phyloP scores from a whole-genome alignment of 164 flowering plant species.

The Akebia trifoliata region DNA sequence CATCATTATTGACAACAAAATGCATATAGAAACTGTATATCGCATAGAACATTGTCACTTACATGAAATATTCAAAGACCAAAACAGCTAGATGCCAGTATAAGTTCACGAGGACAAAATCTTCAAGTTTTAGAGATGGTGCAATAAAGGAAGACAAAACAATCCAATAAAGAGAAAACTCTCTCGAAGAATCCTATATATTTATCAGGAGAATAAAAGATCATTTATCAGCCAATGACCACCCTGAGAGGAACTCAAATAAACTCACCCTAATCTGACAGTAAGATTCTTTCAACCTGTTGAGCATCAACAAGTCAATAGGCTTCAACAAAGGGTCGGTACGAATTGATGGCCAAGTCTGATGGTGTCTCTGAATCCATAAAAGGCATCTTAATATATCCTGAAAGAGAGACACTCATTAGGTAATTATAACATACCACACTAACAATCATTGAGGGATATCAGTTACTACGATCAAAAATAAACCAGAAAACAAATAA shows the following conservation, averaged over 20 bases:
- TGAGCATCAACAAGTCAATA: constrained; percentile 78
- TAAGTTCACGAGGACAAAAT: not conserved
- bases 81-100: not conserved
- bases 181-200: too few relatives aligned
- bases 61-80: not conserved
- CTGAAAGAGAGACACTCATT: constrained; percentile 31
- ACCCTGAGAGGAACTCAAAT: not conserved
- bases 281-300: constrained; percentile 75
- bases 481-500: not conserved
- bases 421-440: not conserved
- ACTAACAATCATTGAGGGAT: not conserved
- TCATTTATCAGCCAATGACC: not conserved
- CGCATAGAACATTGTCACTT: not conserved
- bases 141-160: not conserved
- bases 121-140: not conserved
- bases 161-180: not conserved
- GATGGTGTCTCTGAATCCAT: constrained; percentile 95
- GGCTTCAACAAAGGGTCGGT: constrained; percentile 78
- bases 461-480: not conserved
- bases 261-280: constrained; percentile 76
- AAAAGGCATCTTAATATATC: constrained; percentile 95
- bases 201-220: not conserved
- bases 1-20: not conserved
- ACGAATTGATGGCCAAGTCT: constrained; percentile 86
- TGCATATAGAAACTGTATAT: not conserved